A percentile compares a stretch with the other conserved stretches of the same genome.
phyloP scores from a whole-genome alignment of 768 basidiomycete genomes.

The Coprinopsis marcescibilis region DNA sequence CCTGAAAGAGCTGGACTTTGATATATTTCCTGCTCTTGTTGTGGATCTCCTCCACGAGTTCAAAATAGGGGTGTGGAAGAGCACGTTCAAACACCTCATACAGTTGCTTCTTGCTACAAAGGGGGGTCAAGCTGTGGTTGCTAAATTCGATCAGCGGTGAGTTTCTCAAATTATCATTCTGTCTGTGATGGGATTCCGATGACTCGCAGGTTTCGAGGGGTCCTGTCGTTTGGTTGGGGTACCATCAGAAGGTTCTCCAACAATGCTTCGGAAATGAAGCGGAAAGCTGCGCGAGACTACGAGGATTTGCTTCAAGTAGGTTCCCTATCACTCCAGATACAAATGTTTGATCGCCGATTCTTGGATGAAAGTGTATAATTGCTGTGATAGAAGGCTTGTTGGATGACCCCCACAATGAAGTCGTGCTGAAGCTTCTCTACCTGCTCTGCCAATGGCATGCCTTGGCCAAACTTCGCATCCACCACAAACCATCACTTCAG shows the following conservation, averaged over 20 bases:
- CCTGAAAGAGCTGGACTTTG: constrained; percentile 14
- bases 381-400: constrained; percentile 34
- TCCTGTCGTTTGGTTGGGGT: constrained; percentile 24
- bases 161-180: neutral
- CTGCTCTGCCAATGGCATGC: constrained; percentile 29
- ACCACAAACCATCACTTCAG: constrained; percentile 20
- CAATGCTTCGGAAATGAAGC: constrained; percentile 31
- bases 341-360: neutral
- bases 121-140: constrained; percentile 13
- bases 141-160: constrained; percentile 17
- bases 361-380: too few relatives aligned
- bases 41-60: constrained; percentile 33
- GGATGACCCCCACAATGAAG: constrained; percentile 15
- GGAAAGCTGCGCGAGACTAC: constrained; percentile 32
- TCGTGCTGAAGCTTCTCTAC: constrained; percentile 15
- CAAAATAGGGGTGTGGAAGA: constrained; percentile 33
- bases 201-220: constrained; percentile 14
- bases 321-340: neutral
- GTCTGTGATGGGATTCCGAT: neutral
- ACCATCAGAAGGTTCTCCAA: constrained; percentile 31
- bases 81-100: constrained; percentile 27
- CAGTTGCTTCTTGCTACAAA: constrained; percentile 20
- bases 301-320: constrained; percentile 38
- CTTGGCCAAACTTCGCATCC: constrained; percentile 27
- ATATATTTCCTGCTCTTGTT: constrained; percentile 23